These are phyloP conservation scores for Pulveroboletus sp. DNA, from an alignment of 768 basidiomycete species.

Conservation along the genomic window DNA sequence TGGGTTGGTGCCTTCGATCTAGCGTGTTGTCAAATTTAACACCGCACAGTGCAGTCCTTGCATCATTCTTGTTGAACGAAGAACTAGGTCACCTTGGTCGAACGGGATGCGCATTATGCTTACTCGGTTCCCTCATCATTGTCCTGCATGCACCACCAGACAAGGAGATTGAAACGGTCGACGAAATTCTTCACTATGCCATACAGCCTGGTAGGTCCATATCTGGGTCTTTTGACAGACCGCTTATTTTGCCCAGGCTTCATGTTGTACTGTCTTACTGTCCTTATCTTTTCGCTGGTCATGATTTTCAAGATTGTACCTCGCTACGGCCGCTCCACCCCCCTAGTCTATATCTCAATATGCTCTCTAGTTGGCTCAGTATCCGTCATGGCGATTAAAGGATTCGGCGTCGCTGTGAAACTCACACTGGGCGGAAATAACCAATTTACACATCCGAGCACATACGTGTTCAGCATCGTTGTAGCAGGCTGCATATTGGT, in stretches of 20 bases:
- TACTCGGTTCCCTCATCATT: slow-evolving; percentile 89
- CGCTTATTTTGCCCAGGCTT: slow-evolving; percentile 58
- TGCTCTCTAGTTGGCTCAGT: slow-evolving; percentile 95
- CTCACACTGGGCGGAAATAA: slow-evolving; percentile 90
- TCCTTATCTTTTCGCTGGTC: slow-evolving; percentile 72
- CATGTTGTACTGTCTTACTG: slow-evolving; percentile 83
- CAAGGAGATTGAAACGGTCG: slow-evolving; percentile 87
- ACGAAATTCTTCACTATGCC: slow-evolving; percentile 90
- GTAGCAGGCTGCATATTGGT: slow-evolving; percentile 82
- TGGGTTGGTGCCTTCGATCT: slow-evolving; percentile 54
- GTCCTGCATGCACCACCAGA: slow-evolving; percentile 96
- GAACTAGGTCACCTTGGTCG: slow-evolving; percentile 91
- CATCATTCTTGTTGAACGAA: slow-evolving; percentile 90
- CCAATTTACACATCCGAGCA: slow-evolving; percentile 90
- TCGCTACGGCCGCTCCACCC: slow-evolving; percentile 80
- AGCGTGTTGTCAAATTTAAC: slow-evolving; percentile 6
- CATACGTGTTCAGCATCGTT: slow-evolving; percentile 90
- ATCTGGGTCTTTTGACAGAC: not conserved
- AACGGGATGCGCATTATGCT: slow-evolving; percentile 77
- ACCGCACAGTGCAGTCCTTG: slow-evolving; percentile 75
- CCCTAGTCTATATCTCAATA: slow-evolving; percentile 91
- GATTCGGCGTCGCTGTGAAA: slow-evolving; percentile 95
- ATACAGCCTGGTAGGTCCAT: slow-evolving; percentile 73
- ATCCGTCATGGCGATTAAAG: slow-evolving; percentile 99
- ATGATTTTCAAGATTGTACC: slow-evolving; percentile 89